Conservation (phyloP, 1,284 basidiomycete species). For the Puccinia coronata region DNA sequence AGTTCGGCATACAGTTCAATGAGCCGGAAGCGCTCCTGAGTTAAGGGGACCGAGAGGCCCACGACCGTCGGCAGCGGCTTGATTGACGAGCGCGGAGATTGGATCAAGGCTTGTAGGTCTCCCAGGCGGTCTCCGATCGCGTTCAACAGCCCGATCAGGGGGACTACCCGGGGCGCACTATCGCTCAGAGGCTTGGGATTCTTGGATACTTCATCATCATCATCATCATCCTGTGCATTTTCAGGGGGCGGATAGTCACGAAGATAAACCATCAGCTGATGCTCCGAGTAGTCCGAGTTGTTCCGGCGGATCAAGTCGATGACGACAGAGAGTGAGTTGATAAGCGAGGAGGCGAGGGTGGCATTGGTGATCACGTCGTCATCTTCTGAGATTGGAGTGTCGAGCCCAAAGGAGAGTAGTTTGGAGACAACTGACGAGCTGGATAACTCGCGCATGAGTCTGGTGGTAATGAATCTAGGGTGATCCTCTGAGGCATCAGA, state of each 20-base stretch:
- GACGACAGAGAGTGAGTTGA: slow-evolving; percentile 83
- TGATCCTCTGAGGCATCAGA: slow-evolving; percentile 79
- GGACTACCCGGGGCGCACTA: slow-evolving; percentile 63
- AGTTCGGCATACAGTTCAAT: slow-evolving; percentile 96
- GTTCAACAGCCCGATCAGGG: slow-evolving; percentile 67
- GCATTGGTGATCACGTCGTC: slow-evolving; percentile 66
- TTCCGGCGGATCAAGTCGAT: slow-evolving; percentile 98
- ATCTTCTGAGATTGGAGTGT: slow-evolving; percentile 36
- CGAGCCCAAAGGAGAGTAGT: slow-evolving; percentile 37
- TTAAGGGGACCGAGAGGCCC: slow-evolving; percentile 74
- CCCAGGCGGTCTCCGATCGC: slow-evolving; percentile 26
- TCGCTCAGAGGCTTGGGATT: slow-evolving; percentile 46
- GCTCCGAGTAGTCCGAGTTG: slow-evolving; percentile 98
- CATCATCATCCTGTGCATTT: slow-evolving; percentile 60
- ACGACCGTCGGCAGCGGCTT: slow-evolving; percentile 50
- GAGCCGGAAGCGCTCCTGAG: slow-evolving; percentile 93
- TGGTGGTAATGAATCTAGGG: slow-evolving; percentile 73
- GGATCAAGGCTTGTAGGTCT: slow-evolving; percentile 35
- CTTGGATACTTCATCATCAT: slow-evolving; percentile 52
- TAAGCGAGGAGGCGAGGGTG: slow-evolving; percentile 80
- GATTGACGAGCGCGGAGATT: slow-evolving; percentile 18
- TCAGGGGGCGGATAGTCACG: slow-evolving; percentile 85
- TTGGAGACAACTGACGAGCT: slow-evolving; percentile 39
- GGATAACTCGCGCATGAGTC: slow-evolving; percentile 63
- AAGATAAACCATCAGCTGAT: slow-evolving; percentile 93